A percentile compares a stretch with the other conserved stretches of the same genome.
Conservation (phyloP, 2,329 filamentous ascomycete genomes). For the Alternaria solani region DNA sequence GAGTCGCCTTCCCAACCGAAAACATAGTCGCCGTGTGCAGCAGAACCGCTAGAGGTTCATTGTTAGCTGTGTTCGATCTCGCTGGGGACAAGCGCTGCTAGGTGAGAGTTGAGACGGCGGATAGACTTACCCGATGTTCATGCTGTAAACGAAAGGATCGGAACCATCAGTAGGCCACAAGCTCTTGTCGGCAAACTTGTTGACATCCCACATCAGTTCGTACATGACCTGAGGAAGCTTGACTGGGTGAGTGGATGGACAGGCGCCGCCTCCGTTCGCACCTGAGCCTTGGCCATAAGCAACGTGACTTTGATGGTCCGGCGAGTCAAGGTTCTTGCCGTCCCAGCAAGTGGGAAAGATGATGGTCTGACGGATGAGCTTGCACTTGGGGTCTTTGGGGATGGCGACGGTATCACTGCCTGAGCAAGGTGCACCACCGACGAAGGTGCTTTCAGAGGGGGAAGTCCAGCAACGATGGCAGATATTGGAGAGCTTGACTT, state of each 20-base stretch:
- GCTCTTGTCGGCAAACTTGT: constrained; percentile 40
- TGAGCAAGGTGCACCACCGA: constrained; percentile 60
- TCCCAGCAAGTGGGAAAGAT: constrained; percentile 55
- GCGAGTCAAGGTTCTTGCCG: constrained; percentile 44
- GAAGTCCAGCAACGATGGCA: constrained; percentile 53
- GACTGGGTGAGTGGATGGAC: constrained; percentile 52
- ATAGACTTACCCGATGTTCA: constrained; percentile 42
- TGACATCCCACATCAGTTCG: constrained; percentile 49
- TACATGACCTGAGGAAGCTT: constrained; percentile 50
- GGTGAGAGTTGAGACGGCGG: not conserved
- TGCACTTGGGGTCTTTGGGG: constrained; percentile 56
- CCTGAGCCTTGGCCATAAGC: constrained; percentile 56
- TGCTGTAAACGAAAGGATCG: constrained; percentile 44
- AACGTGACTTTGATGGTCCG: constrained; percentile 53
- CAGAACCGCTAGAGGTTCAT: constrained; percentile 30
- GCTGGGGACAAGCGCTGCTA: not conserved
- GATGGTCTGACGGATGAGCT: constrained; percentile 64
- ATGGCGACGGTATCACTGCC: constrained; percentile 62
- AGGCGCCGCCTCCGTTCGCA: constrained; percentile 58
- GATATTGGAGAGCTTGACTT: constrained; percentile 41
- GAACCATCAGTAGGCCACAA: constrained; percentile 45
- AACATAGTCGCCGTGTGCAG: constrained; percentile 52
- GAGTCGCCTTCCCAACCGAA: constrained; percentile 57
- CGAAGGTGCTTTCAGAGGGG: constrained; percentile 57
- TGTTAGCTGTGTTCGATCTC: not conserved